Percentiles rank a stretch among this genome's conserved stretches.
These are phyloP conservation scores for Talaromyces marneffei DNA, from an alignment of 2,329 filamentous ascomycete species.

Conservation along the genomic window DNA sequence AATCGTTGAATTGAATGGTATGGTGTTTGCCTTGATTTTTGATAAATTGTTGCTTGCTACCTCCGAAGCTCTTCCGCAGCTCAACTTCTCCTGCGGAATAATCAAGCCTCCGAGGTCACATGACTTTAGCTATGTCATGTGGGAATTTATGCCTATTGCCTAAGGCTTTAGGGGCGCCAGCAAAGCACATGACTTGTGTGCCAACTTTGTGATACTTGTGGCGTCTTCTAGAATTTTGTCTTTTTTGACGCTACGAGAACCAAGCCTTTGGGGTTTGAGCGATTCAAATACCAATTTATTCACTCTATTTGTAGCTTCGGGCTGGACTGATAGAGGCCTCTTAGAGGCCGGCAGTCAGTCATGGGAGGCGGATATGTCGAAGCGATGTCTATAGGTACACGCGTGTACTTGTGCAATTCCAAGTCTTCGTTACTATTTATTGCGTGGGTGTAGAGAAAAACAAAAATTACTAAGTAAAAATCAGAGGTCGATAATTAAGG, in stretches of 20 bases:
- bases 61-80: background rate
- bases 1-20: background rate
- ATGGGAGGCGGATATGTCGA: background rate
- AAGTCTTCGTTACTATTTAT: background rate
- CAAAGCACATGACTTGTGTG: background rate
- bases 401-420: background rate
- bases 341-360: background rate
- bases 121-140: background rate
- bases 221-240: background rate
- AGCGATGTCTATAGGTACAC: background rate
- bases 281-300: background rate
- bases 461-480: background rate
- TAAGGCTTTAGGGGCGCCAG: background rate
- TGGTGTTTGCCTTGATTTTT: background rate
- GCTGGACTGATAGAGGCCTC: background rate
- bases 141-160: background rate
- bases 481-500: background rate
- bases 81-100: constrained; percentile 5
- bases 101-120: constrained; percentile 1
- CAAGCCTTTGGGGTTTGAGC: background rate
- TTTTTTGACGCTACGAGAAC: background rate
- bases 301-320: background rate
- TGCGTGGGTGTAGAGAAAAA: background rate
- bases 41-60: background rate
- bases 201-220: background rate